Percentiles rank a stretch among this genome's conserved stretches.
Conservation (phyloP, 192 early-diverging fungal species). For the Blastocladiella britannica region DNA sequence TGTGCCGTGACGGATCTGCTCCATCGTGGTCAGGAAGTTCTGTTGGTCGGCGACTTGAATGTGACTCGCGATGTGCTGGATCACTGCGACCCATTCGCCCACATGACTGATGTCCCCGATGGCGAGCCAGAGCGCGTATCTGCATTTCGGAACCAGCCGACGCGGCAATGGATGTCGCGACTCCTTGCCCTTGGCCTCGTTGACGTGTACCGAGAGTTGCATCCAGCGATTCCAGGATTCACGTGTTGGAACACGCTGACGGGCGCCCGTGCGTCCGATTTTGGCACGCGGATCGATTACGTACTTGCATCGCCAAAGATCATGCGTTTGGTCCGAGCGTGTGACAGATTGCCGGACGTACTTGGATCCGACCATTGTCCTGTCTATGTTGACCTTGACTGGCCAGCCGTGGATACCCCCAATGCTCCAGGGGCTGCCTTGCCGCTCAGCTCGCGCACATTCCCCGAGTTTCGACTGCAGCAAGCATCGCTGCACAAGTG, state of each 20-base stretch:
- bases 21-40: conserved; percentile 25
- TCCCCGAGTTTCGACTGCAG: conserved; percentile 31
- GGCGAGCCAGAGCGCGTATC: conserved; percentile 29
- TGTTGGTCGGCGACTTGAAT: conserved; percentile 49
- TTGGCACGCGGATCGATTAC: conserved; percentile 57
- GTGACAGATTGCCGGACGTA: conserved; percentile 32
- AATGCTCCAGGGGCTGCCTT: conserved; percentile 5
- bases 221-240: conserved; percentile 24
- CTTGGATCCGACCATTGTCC: conserved; percentile 71
- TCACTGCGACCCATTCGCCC: conserved; percentile 39
- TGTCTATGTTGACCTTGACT: conserved; percentile 20
- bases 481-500: conserved; percentile 28
- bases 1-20: conserved; percentile 23
- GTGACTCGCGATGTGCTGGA: conserved; percentile 39
- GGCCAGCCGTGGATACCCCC: conserved; percentile 1
- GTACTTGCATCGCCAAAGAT: conserved; percentile 31
- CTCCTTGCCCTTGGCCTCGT: conserved; percentile 36
- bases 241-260: conserved; percentile 18
- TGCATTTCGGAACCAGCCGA: conserved; percentile 20
- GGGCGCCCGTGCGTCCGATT: conserved; percentile 9
- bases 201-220: conserved; percentile 42
- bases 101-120: conserved; percentile 6
- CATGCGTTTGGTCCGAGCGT: conserved; percentile 31
- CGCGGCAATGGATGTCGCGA: conserved; percentile 42
- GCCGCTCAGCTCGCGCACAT: conserved; percentile 8